A percentile compares a stretch with the other conserved stretches of the same genome.
These are phyloP conservation scores for Yamadazyma atlantica DNA, from an alignment of 1,139 yeast species.

Conservation along the genomic window DNA sequence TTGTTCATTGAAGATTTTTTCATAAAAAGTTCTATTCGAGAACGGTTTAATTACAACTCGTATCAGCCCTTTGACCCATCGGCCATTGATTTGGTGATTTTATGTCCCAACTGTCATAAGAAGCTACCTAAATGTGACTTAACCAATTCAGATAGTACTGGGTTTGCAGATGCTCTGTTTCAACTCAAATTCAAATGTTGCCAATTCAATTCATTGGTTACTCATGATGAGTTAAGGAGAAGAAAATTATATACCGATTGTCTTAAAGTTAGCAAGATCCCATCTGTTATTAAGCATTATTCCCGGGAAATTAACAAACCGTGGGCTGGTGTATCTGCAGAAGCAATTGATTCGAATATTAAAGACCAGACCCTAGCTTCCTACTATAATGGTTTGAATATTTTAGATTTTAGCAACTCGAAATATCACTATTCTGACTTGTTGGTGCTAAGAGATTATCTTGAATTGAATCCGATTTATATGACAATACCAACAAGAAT, in stretches of 20 bases:
- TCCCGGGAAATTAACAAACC: not conserved
- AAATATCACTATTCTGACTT: not conserved
- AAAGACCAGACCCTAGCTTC: not conserved
- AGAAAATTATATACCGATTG: conserved; percentile 23
- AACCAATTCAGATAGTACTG: conserved; percentile 15
- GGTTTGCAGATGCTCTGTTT: conserved; percentile 24
- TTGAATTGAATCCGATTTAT: conserved; percentile 9
- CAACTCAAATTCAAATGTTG: conserved; percentile 7
- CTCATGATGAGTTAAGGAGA: conserved; percentile 9
- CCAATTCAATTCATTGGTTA: conserved; percentile 11
- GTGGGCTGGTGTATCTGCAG: not conserved
- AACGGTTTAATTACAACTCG: conserved; percentile 8
- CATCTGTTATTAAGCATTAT: not conserved
- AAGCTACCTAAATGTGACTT: conserved; percentile 15
- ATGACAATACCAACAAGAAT: conserved; percentile 15
- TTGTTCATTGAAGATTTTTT: conserved; percentile 2
- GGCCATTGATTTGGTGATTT: conserved; percentile 3
- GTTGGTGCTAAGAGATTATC: conserved; percentile 5
- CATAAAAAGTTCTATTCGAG: conserved; percentile 30
- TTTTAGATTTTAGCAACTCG: not conserved
- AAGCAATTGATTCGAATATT: not conserved
- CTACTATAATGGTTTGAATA: not conserved
- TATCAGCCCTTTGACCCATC: conserved; percentile 9
- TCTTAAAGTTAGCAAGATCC: not conserved
- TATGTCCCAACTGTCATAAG: conserved; percentile 22